Percentiles rank a stretch among this genome's conserved stretches.
phyloP scores from a whole-genome alignment of 306 rosid genomes.

The Canavalia ensiformis region DNA sequence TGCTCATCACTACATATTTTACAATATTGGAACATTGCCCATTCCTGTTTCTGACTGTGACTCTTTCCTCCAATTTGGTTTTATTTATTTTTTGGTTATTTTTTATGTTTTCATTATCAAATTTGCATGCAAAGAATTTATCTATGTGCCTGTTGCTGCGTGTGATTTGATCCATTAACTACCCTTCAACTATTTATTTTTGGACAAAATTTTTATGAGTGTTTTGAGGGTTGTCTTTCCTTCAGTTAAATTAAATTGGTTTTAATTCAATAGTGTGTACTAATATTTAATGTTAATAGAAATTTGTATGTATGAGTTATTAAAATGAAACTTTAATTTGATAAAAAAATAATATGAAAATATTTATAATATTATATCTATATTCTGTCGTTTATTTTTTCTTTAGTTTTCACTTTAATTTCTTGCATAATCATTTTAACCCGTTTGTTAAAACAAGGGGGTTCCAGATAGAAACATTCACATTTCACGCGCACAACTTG shows the following conservation, averaged over 20 bases:
- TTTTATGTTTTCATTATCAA: background rate
- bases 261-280: too few species aligned
- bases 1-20: background rate
- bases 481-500: background rate
- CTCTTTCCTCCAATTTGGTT: background rate
- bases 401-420: background rate
- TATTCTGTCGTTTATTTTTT: background rate
- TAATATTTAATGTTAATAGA: too few species aligned
- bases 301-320: too few species aligned
- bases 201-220: too few species aligned
- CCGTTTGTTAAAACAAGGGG: too few species aligned
- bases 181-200: background rate
- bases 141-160: background rate
- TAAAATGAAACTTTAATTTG: too few species aligned
- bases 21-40: too few species aligned
- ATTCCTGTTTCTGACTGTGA: background rate
- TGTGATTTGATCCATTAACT: background rate
- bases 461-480: too few species aligned
- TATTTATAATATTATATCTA: too few species aligned
- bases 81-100: background rate
- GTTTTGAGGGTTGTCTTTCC: too few species aligned
- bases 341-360: too few species aligned
- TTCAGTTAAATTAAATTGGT: too few species aligned
- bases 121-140: background rate
- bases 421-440: background rate